These are phyloP conservation scores for Dipteronia sinensis DNA, from an alignment of 345 rosid genomes.

Conservation along the genomic window DNA sequence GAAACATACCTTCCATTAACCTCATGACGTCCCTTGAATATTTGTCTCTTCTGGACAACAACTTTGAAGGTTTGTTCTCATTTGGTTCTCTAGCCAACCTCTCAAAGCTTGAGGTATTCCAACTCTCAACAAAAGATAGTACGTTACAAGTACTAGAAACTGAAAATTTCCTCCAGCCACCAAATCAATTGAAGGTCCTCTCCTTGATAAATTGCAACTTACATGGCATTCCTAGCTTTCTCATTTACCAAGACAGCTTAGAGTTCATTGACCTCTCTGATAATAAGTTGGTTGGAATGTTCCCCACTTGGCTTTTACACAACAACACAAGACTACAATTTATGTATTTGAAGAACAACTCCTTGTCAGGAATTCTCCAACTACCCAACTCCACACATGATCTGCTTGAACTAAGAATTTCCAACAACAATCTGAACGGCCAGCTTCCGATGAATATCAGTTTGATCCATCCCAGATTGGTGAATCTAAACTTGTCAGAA, in stretches of 20 bases:
- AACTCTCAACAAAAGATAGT: no score
- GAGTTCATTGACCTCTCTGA: neutral
- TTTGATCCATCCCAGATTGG: no score
- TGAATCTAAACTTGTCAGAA: neutral
- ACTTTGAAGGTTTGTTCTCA: no score
- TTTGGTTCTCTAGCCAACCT: no score
- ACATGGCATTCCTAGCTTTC: neutral
- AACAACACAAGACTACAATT: neutral
- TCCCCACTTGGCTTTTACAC: neutral
- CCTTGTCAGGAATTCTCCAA: neutral
- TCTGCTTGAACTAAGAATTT: neutral
- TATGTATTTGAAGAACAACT: neutral
- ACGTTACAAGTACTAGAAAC: no score
- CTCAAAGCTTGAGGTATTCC: no score
- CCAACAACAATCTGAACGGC: neutral
- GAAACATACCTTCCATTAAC: no score
- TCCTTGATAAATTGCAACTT: no score
- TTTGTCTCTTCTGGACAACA: no score
- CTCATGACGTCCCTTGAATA: no score
- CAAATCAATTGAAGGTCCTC: no score
- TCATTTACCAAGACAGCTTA: neutral
- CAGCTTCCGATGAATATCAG: neutral
- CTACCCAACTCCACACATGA: neutral
- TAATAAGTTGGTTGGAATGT: neutral
- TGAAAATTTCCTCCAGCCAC: no score